These are phyloP conservation scores for Ophiostoma himal-ulmi DNA, from an alignment of 2,329 filamentous ascomycete genomes.

Conservation along the genomic window DNA sequence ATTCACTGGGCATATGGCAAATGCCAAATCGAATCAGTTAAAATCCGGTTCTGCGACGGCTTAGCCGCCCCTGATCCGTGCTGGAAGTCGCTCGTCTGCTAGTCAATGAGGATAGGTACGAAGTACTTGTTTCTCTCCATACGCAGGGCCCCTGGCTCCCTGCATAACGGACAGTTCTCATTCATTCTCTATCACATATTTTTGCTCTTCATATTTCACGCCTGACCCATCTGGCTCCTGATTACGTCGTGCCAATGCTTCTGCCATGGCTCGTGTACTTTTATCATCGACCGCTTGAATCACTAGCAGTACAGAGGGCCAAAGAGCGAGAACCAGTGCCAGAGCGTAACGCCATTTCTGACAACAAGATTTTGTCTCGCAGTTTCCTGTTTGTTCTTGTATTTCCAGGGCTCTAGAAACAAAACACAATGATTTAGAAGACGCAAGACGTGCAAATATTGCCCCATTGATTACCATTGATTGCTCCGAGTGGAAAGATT, in stretches of 20 bases:
- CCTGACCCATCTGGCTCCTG: neutral
- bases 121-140: neutral
- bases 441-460: neutral
- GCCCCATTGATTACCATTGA: neutral
- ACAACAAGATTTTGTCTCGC: neutral
- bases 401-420: neutral
- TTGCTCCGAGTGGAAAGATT: neutral
- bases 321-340: too few relatives aligned
- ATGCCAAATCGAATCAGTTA: neutral
- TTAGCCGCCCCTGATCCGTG: neutral
- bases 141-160: neutral
- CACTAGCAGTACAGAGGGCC: neutral
- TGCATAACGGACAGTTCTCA: neutral
- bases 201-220: neutral
- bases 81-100: neutral
- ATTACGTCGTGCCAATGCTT: neutral
- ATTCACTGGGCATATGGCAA: neutral
- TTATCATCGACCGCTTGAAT: neutral
- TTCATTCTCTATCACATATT: neutral
- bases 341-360: neutral
- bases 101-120: neutral
- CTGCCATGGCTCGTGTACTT: neutral
- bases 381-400: neutral
- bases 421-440: neutral
- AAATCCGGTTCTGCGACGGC: neutral